Base-by-base conservation (phyloP, 2,329 filamentous ascomycete species). In the Trichoderma endophyticum region DNA sequence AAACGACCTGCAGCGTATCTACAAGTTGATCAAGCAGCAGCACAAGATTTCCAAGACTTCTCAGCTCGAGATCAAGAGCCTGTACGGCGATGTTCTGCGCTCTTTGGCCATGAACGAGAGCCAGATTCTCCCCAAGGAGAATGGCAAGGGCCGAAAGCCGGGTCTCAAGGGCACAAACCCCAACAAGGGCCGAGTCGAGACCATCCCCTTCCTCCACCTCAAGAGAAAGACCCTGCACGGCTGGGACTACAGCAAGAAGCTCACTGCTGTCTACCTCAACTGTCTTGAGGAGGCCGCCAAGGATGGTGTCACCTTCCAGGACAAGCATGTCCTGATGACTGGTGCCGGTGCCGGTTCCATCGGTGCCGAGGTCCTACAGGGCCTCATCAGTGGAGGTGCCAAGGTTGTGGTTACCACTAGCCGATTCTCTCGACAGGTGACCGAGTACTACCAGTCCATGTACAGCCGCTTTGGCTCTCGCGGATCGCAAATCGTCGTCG, bases 211-310 rank as follows among this genome's bases (percentile, higher is more conserved):
- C 90, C 85, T 99, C 68, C 96, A 99, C 81, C 86, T 99, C 72
- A 98, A 98, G 89, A 93, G 94, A 82, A 97, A 97, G 84, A 91
- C 93, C 69, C 90, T 95, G 74, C 92, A 97, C 79, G 95, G 95
- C 73, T 99, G 96, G 96, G 95, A 98, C 80, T 99, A 98, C 86
- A 98, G 94, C 90, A 99, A 98, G 89, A 98, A 97, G 86, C 89
- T 99, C 72, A 98, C 96, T 28, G 93, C 93, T 71, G 83, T 95
- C 77, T 99, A 99, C 81, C 89, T 99, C 39, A 94, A 98, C 80
- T 94, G 94, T 74, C 84, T 99, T 36, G 95, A 97, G 84, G 89
- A 95, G 74, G 94, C 95, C 75, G 96, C 96, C 75, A 92, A 91
- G 78, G 87, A 90, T 71, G 96, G 96, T 81, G 91, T 99, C 73